Base-by-base conservation (phyloP, 495 filamentous ascomycete genomes). In the Lichina pygmaea region DNA sequence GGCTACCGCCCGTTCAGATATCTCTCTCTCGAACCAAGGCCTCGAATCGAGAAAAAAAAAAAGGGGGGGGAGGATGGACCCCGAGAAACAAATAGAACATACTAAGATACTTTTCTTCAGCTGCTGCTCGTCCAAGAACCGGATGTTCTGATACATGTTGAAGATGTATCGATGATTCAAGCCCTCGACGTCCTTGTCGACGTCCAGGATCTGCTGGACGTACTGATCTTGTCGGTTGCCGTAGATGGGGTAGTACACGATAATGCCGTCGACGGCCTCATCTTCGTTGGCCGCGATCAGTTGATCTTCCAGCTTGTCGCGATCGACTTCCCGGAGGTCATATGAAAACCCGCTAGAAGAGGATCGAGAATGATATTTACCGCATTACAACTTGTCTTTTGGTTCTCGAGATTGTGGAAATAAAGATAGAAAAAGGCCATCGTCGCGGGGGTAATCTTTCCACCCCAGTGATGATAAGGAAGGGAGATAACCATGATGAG, bases 81-180 rank as follows among this genome's bases (percentile, higher is more conserved):
- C 11, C 11, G 13, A 15, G 36, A 39, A 39, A 38, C 8, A 4
- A 9, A 43, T 15, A 47, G 8, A 30, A 6, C 15, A n/a, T 48
- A 48, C 46, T 34, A 97, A 67, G 41, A 97, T 78, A 44, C 75
- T 86, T 60, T 97, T 97, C 59, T 81, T 78, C 41, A 61, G 63
- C 57, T 85, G 80, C 32, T 62, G 54, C 15, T 75, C 72, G 63
- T 97, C 89, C 34, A 97, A 67, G 64, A 83, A 94, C 43, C 89
- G 81, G 54, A 89, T 72, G 62, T 97, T 97, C 66, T 94, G 79
- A 66, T 94, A 97, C 83, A 97, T 92, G 68, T 97, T 97, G 71
- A 86, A 89, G 54, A 94, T 77, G 62, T 94, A 89, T 48, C 70
- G 75, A 58, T 94, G 86, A 52, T 76, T 85, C 45, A 97, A 76